phyloP scores from a whole-genome alignment of 75 land plant species.

The Gnetum montanum region DNA sequence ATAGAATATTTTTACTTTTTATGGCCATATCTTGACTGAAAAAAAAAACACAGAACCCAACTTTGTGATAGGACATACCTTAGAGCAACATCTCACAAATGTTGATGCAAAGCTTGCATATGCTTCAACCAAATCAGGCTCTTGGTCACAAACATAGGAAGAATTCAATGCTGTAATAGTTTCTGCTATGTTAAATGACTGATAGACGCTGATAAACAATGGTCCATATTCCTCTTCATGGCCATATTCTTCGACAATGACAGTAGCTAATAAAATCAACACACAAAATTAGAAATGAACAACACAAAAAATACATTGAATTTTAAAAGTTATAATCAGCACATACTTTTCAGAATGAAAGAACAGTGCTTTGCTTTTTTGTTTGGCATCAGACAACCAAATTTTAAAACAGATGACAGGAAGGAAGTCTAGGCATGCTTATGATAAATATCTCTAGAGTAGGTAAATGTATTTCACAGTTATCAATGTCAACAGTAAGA shows the following conservation, averaged over 20 bases:
- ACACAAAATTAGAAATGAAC: background rate
- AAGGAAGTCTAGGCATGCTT: no score
- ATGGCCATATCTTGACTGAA: background rate
- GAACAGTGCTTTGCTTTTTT: no score
- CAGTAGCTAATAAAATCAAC: conserved; percentile 45
- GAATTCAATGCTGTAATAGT: conserved; percentile 72
- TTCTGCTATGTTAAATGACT: conserved; percentile 62
- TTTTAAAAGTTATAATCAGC: no score
- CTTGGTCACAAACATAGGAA: conserved; percentile 97
- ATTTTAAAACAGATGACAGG: no score
- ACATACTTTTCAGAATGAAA: no score
- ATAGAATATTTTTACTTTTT: background rate
- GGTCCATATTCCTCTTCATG: conserved; percentile 75
- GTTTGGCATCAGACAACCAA: no score
- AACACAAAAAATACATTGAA: no score
- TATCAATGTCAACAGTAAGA: no score
- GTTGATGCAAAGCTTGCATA: conserved; percentile 74
- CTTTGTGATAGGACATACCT: conserved; percentile 28
- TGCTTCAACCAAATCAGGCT: conserved; percentile 95
- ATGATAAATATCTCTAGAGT: no score
- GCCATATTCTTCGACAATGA: conserved; percentile 86
- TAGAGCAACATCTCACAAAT: conserved; percentile 69
- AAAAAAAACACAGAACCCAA: background rate
- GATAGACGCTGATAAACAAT: conserved; percentile 60
- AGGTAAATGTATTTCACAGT: no score